phyloP scores from a whole-genome alignment of 2,329 filamentous ascomycete genomes.

The Cercospora nicotianae region DNA sequence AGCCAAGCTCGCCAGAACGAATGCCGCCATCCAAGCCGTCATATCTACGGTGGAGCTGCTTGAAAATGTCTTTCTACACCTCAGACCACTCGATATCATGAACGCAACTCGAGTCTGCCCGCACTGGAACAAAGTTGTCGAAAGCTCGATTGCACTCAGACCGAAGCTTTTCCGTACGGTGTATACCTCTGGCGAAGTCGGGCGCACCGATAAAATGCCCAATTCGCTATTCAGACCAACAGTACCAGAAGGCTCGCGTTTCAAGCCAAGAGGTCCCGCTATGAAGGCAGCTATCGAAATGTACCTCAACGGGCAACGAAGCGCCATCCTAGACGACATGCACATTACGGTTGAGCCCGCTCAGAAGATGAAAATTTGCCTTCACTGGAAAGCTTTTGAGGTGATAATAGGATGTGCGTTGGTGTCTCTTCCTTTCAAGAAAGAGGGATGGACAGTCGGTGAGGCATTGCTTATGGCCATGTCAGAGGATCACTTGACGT shows the following conservation, averaged over 20 bases:
- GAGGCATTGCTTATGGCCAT: background rate
- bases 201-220: background rate
- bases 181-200: background rate
- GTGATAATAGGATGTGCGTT: background rate
- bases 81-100: background rate
- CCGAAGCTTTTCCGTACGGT: background rate
- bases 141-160: background rate
- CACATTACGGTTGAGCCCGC: background rate
- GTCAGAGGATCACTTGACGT: background rate
- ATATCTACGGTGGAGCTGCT: background rate
- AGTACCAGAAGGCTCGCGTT: background rate
- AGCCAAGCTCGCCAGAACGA: background rate
- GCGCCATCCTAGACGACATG: background rate
- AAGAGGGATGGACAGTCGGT: background rate
- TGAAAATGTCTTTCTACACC: background rate
- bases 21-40: background rate
- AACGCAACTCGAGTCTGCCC: background rate
- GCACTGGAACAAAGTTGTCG: background rate
- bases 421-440: background rate
- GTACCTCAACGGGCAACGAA: background rate
- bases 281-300: background rate
- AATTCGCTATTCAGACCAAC: background rate
- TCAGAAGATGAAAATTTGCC: background rate
- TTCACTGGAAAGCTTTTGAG: background rate
- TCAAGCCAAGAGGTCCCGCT: background rate